A percentile compares a stretch with the other conserved stretches of the same genome.
Evolutionary conservation across 1,139 yeast genomes (phyloP).

Genomic region (Kodamaea fungicola): DNA sequence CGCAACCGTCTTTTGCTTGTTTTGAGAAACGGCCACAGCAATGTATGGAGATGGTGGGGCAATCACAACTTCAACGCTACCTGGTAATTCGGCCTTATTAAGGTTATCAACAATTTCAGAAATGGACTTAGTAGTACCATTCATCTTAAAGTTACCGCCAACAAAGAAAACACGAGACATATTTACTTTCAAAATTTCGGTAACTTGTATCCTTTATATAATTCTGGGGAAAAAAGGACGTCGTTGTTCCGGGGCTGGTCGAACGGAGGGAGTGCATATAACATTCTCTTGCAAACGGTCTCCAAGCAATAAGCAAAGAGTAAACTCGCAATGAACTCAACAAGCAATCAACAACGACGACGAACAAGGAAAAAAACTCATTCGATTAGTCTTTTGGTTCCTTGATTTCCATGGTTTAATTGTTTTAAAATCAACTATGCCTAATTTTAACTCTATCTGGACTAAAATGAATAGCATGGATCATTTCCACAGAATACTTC

Average conservation of each 20-base stretch:
- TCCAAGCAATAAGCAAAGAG: too few relatives aligned
- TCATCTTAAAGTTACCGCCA: conserved; percentile 99
- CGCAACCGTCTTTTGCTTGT: conserved; percentile 69
- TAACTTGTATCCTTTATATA: conserved; percentile 5
- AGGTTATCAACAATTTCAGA: conserved; percentile 78
- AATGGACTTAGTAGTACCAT: conserved; percentile 89
- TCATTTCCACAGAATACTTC: too few relatives aligned
- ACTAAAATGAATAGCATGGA: too few relatives aligned
- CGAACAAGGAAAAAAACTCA: too few relatives aligned
- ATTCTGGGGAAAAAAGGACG: conserved; percentile 8
- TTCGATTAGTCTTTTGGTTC: too few relatives aligned
- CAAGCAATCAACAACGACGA: too few relatives aligned
- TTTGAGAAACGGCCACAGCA: conserved; percentile 64
- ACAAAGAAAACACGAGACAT: conserved; percentile 93
- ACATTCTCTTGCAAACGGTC: too few relatives aligned
- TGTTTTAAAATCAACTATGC: too few relatives aligned
- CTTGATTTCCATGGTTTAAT: too few relatives aligned
- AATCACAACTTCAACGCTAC: conserved; percentile 83
- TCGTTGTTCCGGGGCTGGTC: conserved; percentile 7
- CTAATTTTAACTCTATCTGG: too few relatives aligned
- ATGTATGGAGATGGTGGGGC: conserved; percentile 96
- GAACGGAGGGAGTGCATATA: not conserved
- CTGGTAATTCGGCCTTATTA: conserved; percentile 72
- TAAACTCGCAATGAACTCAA: too few relatives aligned
- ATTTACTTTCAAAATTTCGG: conserved; percentile 5